A percentile compares a stretch with the other conserved stretches of the same genome.
These are phyloP conservation scores for Penicillium sp. DNA, from an alignment of 2,329 filamentous ascomycete genomes.

Conservation along the genomic window DNA sequence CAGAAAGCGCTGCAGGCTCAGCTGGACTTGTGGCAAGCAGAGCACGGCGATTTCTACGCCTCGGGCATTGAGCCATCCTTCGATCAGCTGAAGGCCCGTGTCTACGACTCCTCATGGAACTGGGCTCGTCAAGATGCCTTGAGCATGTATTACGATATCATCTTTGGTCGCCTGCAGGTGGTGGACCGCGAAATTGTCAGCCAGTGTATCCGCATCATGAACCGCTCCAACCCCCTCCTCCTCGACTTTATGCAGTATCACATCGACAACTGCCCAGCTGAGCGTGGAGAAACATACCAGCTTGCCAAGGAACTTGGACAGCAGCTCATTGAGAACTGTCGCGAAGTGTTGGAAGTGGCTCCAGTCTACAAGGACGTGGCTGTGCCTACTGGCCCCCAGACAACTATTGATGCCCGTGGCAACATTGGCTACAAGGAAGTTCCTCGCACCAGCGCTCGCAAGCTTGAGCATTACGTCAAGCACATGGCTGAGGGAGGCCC, in stretches of 20 bases:
- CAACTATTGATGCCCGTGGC: conserved; percentile 86
- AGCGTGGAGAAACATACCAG: conserved; percentile 94
- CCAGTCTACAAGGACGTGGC: conserved; percentile 96
- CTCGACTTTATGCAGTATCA: conserved; percentile 99
- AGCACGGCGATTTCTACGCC: conserved; percentile 96
- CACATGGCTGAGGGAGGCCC: conserved; percentile 99
- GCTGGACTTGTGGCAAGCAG: conserved; percentile 88
- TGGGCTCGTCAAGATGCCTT: conserved; percentile 97
- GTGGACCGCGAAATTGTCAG: conserved; percentile 98
- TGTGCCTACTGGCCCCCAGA: conserved; percentile 85
- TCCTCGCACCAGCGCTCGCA: conserved; percentile 82
- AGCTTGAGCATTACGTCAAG: conserved; percentile 96
- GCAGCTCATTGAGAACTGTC: conserved; percentile 96
- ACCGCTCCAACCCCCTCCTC: conserved; percentile 91
- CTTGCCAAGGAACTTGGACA: conserved; percentile 93
- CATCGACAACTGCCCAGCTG: conserved; percentile 96
- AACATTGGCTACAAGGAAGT: conserved; percentile 91
- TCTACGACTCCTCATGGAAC: conserved; percentile 99
- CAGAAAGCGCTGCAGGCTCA: conserved; percentile 86
- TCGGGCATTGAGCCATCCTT: conserved; percentile 92
- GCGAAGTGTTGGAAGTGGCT: conserved; percentile 76
- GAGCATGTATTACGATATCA: conserved; percentile 98
- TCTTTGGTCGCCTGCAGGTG: conserved; percentile 88
- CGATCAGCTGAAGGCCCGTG: conserved; percentile 85
- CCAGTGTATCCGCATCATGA: conserved; percentile 99